Evolutionary conservation across 371 early-diverging fungal genomes (phyloP), one percentile per base, ranked within the genome.

Genomic region (Sanchytrium tribonematis): DNA sequence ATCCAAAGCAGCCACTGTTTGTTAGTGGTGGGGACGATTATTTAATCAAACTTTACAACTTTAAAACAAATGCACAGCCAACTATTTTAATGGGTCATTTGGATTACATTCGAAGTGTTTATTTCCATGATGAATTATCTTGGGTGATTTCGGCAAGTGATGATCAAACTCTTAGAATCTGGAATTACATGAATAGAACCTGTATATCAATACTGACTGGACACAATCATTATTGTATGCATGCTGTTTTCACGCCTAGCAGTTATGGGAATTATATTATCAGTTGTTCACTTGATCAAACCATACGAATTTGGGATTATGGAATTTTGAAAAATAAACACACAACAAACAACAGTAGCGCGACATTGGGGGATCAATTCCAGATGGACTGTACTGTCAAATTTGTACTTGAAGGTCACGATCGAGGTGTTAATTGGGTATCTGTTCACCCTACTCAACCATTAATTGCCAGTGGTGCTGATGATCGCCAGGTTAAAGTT

Each of bases 191-290:
- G 79, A 93, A 94, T n/a, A 83, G 97, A 69, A 90, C 86, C 76
- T 93, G 94, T 76, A 88, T 99, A 69, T 90, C 93, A 32, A 89
- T 93, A 66, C 82, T 98, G 68, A 93, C 97, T 1, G 99, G 99
- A 0, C 98, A 97, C 79, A 94, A 92, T 74, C 97, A 98, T 79
- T 99, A 98, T 78, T 97, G 98, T n/a, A 98, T 98, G 98, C 85
- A 86, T 70, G 98, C 95, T 1, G 86, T 87, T 75, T 99, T 98
- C 82, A 92, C 98, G 74, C 93, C 94, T 66, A 90, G 87, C 72
- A 91, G 93, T 30, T 71, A 74, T 30, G 73, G 68, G 29, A 91
- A 96, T 71, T 78, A 95, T 29, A 85, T 98, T 69, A 91, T 96
- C 1, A 93, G 93, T 28, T 96, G 95, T 0, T 92, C 91, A 1